phyloP scores from a whole-genome alignment of 1,139 yeast genomes.

The Saccharomyces hybrid region DNA sequence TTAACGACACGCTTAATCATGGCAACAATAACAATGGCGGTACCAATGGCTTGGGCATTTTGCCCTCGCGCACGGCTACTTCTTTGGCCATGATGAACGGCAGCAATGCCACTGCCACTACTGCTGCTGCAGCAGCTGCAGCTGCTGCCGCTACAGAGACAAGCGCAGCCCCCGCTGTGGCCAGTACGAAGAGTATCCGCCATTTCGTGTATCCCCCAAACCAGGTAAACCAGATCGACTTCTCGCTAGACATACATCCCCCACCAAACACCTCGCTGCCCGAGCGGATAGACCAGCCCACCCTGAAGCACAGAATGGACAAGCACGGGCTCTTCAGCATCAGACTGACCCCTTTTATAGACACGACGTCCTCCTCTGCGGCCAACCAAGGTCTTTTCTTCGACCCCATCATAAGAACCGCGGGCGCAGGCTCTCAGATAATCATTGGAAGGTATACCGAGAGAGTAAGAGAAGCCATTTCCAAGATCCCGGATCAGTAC shows the following conservation, averaged over 20 bases:
- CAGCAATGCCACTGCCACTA: background rate
- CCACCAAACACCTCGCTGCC: conserved; percentile 16
- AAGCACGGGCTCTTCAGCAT: conserved; percentile 61
- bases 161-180: conserved; percentile 7
- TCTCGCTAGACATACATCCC: conserved; percentile 1
- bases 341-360: conserved; percentile 77
- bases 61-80: background rate
- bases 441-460: conserved; percentile 84
- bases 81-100: background rate
- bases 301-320: conserved; percentile 33
- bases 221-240: background rate
- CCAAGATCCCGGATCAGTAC: conserved; percentile 66
- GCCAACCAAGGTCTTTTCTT: conserved; percentile 71
- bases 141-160: conserved; percentile 3
- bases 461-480: conserved; percentile 66
- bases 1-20: background rate
- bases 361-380: conserved; percentile 61
- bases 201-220: conserved; percentile 7
- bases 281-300: conserved; percentile 15
- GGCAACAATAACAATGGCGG: background rate
- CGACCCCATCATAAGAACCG: conserved; percentile 71
- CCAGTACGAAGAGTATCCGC: conserved; percentile 22
- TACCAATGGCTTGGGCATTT: background rate
- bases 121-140: conserved; percentile 1
- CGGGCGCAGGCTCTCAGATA: conserved; percentile 53